These are phyloP conservation scores for Aspergillus hiratsukae DNA, from an alignment of 2,329 filamentous ascomycete genomes.

Conservation along the genomic window DNA sequence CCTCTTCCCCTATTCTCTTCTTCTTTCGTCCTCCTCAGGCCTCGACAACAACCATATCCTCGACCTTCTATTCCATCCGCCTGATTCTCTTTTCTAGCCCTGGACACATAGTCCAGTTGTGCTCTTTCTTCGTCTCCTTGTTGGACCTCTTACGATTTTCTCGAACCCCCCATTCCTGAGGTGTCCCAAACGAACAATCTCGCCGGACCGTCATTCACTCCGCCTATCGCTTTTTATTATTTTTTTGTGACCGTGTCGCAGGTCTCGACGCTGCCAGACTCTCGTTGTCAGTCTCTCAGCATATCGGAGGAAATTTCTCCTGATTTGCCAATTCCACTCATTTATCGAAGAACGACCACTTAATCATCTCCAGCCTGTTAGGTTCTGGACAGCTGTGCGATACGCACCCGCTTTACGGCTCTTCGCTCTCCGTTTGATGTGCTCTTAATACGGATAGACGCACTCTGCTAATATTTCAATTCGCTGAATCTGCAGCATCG, in stretches of 20 bases:
- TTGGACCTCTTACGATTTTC: background rate
- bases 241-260: constrained; percentile 26
- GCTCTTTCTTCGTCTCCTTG: constrained; percentile 6
- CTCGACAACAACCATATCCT: constrained; percentile 6
- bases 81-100: constrained; percentile 9
- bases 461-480: constrained; percentile 8
- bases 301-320: constrained; percentile 5
- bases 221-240: background rate
- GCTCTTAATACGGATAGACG: constrained; percentile 8
- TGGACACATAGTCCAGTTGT: constrained; percentile 17
- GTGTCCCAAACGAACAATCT: background rate
- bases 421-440: constrained; percentile 7
- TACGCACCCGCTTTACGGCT: background rate
- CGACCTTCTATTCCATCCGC: background rate
- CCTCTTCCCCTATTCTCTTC: constrained; percentile 4
- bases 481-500: constrained; percentile 1
- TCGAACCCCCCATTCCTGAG: background rate
- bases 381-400: background rate
- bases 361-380: background rate
- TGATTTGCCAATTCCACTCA: constrained; percentile 18
- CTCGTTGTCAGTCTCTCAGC: constrained; percentile 28
- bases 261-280: constrained; percentile 33
- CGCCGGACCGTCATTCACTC: background rate
- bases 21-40: constrained; percentile 4
- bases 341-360: constrained; percentile 8